Conservation (phyloP, 2,329 filamentous ascomycete genomes). For the Penicillium fuscoglaucum region DNA sequence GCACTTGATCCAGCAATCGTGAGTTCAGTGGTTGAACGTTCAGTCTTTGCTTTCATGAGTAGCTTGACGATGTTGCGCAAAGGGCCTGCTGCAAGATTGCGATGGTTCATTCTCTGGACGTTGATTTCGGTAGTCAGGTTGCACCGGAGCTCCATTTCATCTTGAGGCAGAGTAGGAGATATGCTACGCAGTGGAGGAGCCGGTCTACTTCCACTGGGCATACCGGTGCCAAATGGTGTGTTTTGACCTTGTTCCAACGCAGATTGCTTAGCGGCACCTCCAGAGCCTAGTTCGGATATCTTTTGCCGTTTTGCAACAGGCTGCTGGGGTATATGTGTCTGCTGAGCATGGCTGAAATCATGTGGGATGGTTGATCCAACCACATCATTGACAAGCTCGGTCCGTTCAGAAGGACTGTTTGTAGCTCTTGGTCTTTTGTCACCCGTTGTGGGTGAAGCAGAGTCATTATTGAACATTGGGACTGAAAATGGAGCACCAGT, state of each 20-base stretch:
- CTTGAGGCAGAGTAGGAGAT: background rate
- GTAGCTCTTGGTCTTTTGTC: background rate
- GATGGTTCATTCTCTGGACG: background rate
- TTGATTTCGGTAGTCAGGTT: slow-evolving; percentile 6
- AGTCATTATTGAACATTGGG: background rate
- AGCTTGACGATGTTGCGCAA: background rate
- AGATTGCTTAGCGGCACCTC: background rate
- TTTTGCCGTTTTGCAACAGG: background rate
- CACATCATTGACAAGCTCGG: background rate
- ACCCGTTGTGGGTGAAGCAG: background rate
- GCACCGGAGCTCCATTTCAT: slow-evolving; percentile 4
- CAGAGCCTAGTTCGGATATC: background rate
- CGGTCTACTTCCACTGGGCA: background rate
- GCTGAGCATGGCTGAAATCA: background rate
- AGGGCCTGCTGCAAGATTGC: background rate
- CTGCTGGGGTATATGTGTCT: background rate
- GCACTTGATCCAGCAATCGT: background rate
- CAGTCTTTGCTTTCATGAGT: background rate
- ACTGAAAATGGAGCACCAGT: background rate
- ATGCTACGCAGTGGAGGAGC: background rate
- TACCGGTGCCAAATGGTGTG: background rate
- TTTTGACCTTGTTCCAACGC: background rate
- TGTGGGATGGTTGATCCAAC: background rate
- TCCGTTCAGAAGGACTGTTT: background rate
- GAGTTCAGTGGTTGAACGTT: background rate